Conservation (phyloP, 1,284 basidiomycete genomes). For the Papiliotrema flavescens region DNA sequence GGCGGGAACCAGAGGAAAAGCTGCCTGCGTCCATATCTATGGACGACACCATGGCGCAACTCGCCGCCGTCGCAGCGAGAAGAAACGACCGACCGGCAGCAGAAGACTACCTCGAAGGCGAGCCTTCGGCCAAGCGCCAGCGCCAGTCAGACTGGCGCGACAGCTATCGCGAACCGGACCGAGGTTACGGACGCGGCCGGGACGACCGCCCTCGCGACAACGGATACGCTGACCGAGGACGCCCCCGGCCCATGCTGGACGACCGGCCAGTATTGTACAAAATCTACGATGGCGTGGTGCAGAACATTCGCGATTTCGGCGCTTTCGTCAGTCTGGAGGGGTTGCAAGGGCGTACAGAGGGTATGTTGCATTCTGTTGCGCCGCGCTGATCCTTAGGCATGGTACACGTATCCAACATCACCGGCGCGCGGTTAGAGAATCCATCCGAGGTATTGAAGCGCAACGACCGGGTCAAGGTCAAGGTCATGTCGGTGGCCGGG, state of each 20-base stretch:
- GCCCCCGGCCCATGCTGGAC: conserved; percentile 55
- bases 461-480: conserved; percentile 84
- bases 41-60: conserved; percentile 82
- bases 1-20: conserved; percentile 57
- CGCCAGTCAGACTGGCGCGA: conserved; percentile 30
- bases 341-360: conserved; percentile 77
- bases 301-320: conserved; percentile 89
- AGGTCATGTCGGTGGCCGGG: conserved; percentile 89
- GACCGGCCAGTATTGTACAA: conserved; percentile 87
- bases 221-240: neutral
- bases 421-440: conserved; percentile 76
- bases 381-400: conserved; percentile 63
- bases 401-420: conserved; percentile 91
- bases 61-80: conserved; percentile 62
- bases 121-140: conserved; percentile 58
- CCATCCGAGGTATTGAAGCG: conserved; percentile 80
- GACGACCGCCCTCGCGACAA: conserved; percentile 14
- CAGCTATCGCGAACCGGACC: conserved; percentile 1
- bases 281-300: conserved; percentile 85
- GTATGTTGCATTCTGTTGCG: conserved; percentile 52
- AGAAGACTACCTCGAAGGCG: conserved; percentile 50
- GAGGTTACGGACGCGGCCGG: conserved; percentile 35
- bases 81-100: conserved; percentile 48
- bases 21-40: conserved; percentile 43
- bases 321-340: conserved; percentile 90